Percentiles rank a stretch among this genome's conserved stretches.
phyloP scores from a whole-genome alignment of 2,329 filamentous ascomycete genomes.

The Fusarium secorum region DNA sequence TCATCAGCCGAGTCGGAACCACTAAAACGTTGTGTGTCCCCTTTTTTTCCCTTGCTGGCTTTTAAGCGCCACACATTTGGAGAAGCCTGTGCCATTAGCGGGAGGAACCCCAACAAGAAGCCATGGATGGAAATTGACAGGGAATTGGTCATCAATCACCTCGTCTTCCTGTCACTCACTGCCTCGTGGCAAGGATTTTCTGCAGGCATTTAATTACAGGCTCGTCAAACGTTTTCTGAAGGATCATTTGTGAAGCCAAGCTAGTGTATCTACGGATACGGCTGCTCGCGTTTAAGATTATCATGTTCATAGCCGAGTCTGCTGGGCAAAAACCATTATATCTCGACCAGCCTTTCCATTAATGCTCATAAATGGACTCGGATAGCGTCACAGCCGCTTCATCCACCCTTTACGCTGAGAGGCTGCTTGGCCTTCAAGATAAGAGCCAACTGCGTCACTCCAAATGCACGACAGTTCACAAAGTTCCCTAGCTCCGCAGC shows the following conservation, averaged over 20 bases:
- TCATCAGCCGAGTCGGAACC: constrained; percentile 35
- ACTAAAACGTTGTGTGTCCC: constrained; percentile 36
- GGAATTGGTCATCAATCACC: constrained; percentile 18
- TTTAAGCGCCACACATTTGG: constrained; percentile 28
- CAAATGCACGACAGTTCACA: constrained; percentile 21
- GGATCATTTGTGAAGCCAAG: not conserved
- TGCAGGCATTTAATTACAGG: constrained; percentile 25
- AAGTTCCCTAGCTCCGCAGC: constrained; percentile 6
- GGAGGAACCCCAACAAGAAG: constrained; percentile 10
- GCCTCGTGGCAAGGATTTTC: constrained; percentile 9
- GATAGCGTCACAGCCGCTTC: not conserved
- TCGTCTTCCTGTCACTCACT: constrained; percentile 6
- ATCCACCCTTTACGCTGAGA: not conserved
- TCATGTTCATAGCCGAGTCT: not conserved
- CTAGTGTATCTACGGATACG: not conserved
- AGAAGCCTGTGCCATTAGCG: constrained; percentile 9
- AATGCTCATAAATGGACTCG: not conserved
- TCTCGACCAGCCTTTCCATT: not conserved
- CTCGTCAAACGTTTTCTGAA: constrained; percentile 11
- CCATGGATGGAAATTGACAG: constrained; percentile 2
- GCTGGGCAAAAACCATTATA: not conserved
- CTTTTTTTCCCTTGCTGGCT: constrained; percentile 26
- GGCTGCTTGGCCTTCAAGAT: not conserved
- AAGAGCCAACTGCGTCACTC: constrained; percentile 17
- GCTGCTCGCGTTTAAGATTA: not conserved